phyloP scores from a whole-genome alignment of 441 rosid species.

The Erysimum cheiri region DNA sequence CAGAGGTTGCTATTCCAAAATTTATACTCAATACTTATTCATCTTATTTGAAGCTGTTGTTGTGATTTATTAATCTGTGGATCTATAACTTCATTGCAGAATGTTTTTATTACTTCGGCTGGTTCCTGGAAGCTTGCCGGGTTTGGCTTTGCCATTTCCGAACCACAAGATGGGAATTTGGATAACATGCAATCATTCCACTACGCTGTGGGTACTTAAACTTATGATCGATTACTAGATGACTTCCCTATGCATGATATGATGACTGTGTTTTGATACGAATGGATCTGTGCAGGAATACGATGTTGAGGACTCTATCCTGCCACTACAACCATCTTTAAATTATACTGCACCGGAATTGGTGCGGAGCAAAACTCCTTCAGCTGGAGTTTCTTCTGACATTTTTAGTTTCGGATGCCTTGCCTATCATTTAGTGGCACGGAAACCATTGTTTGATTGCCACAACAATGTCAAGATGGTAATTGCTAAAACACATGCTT shows the following conservation, averaged over 20 bases:
- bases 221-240: slow-evolving; percentile 21
- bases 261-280: slow-evolving; percentile 14
- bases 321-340: slow-evolving; percentile 91
- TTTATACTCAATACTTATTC: not conserved
- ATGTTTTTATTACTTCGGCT: slow-evolving; percentile 79
- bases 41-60: not conserved
- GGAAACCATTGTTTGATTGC: slow-evolving; percentile 89
- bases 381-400: slow-evolving; percentile 77
- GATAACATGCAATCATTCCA: slow-evolving; percentile 74
- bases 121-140: slow-evolving; percentile 99
- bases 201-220: slow-evolving; percentile 72
- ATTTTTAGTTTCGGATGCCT: slow-evolving; percentile 95
- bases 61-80: slow-evolving; percentile 10
- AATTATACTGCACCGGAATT: slow-evolving; percentile 97
- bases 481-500: slow-evolving; percentile 32
- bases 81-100: slow-evolving; percentile 53
- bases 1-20: slow-evolving; percentile 59
- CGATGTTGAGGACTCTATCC: slow-evolving; percentile 88
- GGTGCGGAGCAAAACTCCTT: slow-evolving; percentile 71
- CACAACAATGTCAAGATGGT: slow-evolving; percentile 98
- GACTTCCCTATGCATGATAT: not conserved
- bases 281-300: slow-evolving; percentile 68
- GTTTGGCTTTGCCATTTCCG: slow-evolving; percentile 83
- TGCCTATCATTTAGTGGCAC: slow-evolving; percentile 84
- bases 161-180: slow-evolving; percentile 65